phyloP scores from a whole-genome alignment of 1,139 yeast genomes.

The Waltiozyma sp. region DNA sequence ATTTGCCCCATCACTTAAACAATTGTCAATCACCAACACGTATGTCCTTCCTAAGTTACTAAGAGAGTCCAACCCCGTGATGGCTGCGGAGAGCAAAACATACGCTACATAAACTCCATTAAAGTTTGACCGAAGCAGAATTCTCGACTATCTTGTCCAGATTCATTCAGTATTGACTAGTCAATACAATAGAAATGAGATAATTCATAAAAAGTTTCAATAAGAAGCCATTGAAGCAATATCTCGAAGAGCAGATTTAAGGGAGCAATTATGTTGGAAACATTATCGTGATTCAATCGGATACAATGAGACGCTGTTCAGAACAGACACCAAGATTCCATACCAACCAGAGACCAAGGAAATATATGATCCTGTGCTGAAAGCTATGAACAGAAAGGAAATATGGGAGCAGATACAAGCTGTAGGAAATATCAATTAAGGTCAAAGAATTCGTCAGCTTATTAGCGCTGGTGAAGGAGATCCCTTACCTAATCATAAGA shows the following conservation, averaged over 20 bases:
- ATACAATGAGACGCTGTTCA: not conserved
- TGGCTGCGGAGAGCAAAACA: not conserved
- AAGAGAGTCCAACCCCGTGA: too few relatives aligned
- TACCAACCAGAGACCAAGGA: not conserved
- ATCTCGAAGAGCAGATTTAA: not conserved
- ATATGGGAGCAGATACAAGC: too few relatives aligned
- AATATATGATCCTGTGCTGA: not conserved
- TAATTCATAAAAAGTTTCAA: not conserved
- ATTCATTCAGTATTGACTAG: not conserved
- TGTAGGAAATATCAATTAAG: too few relatives aligned
- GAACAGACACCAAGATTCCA: not conserved
- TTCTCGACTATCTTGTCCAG: not conserved
- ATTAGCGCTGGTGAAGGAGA: too few relatives aligned
- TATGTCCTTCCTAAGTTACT: not conserved
- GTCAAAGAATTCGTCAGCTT: too few relatives aligned
- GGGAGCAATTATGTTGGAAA: not conserved
- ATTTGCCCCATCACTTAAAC: not conserved
- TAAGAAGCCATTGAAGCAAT: not conserved
- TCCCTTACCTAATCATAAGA: too few relatives aligned
- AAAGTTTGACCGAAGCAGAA: not conserved
- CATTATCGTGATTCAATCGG: not conserved
- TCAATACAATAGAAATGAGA: not conserved
- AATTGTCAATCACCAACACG: not conserved
- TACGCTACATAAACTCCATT: not conserved
- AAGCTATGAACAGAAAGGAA: too few relatives aligned